These are phyloP conservation scores for Diospyros kaki DNA, from an alignment of 148 eudicot species.

Conservation along the genomic window DNA sequence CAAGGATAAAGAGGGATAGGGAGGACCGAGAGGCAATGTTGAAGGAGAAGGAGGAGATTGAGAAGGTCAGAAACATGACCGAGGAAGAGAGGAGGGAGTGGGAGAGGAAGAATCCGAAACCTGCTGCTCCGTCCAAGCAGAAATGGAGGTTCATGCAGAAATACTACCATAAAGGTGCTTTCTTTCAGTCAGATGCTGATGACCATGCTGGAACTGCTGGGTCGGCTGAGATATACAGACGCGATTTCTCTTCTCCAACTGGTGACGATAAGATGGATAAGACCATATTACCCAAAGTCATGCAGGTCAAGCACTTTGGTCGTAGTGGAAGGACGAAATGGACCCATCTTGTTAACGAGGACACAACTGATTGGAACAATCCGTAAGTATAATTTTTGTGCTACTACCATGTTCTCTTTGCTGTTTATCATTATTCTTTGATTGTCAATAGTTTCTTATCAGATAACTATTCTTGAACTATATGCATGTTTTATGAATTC, in stretches of 20 bases:
- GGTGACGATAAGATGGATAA: constrained; percentile 92
- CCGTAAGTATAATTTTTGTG: constrained; percentile 47
- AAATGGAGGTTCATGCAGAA: constrained; percentile 99
- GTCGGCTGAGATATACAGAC: constrained; percentile 37
- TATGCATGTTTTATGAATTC: too few species aligned
- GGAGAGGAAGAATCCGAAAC: constrained; percentile 83
- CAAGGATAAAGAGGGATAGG: constrained; percentile 88
- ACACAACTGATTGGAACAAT: constrained; percentile 83
- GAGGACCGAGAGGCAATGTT: constrained; percentile 74
- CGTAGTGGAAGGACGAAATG: constrained; percentile 95
- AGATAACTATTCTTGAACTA: too few species aligned
- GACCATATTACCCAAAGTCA: constrained; percentile 81
- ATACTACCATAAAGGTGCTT: constrained; percentile 92
- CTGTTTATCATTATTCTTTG: neutral
- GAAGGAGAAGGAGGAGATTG: constrained; percentile 93
- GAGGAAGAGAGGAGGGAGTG: constrained; percentile 95
- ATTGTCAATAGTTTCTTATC: too few species aligned
- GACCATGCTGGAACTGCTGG: constrained; percentile 66
- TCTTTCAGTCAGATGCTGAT: constrained; percentile 74
- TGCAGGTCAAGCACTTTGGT: constrained; percentile 96
- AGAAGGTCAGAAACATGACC: constrained; percentile 89
- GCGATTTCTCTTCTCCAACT: constrained; percentile 88
- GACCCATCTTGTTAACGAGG: constrained; percentile 93
- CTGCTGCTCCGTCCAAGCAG: constrained; percentile 39
- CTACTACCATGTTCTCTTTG: neutral